Evolutionary conservation across 129 eudicot species (phyloP), one percentile per base, ranked within the genome.

Genomic region (Gnaphalium uliginosum): DNA sequence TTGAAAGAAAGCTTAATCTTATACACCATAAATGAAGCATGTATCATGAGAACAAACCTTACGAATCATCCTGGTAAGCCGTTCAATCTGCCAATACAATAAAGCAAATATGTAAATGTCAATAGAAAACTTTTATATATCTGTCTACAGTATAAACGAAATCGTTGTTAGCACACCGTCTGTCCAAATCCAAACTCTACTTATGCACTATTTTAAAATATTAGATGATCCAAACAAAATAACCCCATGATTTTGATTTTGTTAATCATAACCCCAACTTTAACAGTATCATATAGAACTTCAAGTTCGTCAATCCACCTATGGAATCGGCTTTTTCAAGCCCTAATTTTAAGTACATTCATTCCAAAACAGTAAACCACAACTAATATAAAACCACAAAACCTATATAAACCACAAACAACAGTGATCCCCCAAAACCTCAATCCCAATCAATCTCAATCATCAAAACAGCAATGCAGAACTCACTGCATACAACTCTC

Each of bases 51-150:
- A 64, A 30, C 85, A 75, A 70, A 93, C 98, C 98, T 93, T 88
- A 35, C 77, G 83, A 60, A 93, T 88, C 90, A 93, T 76, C 82
- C 8, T 68, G 30, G 94, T 87, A 66, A 93, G 96, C 63, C 69
- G 87, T 75, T 85, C 96, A 68, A 90, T 87, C 98, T 93, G 96
- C 78, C 79, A 81, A 64, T 77, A 9, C 48, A 63, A 51, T 21
- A 56, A 71, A 76, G 30, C 74, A 70, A 32, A 41, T n/a, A 24
- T n/a, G 65, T 69, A 22, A 76, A 66, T 61, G 59, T 57, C 10
- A 68, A 63, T 46, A 80, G 51, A 51, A 71, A 46, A 14, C 53
- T 11, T 46, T 14, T 43, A 11, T 43, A 11, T 43, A 43, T 43
- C 50, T 2, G 1, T 43, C 11, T 35, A 35, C 4, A 37, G 17